These are phyloP conservation scores for Phellinidium pouzarii DNA, from an alignment of 1,284 basidiomycete species.

Conservation along the genomic window DNA sequence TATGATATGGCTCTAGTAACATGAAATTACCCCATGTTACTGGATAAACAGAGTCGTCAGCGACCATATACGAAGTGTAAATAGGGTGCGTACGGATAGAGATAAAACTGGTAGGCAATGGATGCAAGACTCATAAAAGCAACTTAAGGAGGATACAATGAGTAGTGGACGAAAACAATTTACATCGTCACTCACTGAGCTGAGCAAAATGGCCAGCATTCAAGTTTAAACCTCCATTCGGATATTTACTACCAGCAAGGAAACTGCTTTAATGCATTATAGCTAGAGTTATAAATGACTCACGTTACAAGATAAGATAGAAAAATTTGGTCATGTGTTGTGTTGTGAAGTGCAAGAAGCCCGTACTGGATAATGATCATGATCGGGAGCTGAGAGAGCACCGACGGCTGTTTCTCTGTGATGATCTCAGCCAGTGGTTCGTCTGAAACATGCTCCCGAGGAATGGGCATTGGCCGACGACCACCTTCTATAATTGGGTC, in stretches of 20 bases:
- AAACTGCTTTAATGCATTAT: conserved; percentile 1
- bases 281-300: conserved; percentile 27
- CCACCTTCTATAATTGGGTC: conserved; percentile 48
- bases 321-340: conserved; percentile 83
- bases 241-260: conserved; percentile 47
- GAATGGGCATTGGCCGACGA: conserved; percentile 14
- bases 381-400: conserved; percentile 60
- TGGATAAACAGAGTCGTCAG: background rate
- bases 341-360: conserved; percentile 68
- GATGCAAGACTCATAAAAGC: conserved; percentile 77
- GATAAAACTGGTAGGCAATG: conserved; percentile 76
- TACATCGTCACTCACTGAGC: conserved; percentile 45
- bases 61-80: conserved; percentile 19
- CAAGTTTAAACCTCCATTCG: conserved; percentile 65
- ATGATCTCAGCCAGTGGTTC: conserved; percentile 28
- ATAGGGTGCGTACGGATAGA: conserved; percentile 66
- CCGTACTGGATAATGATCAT: conserved; percentile 76
- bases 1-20: background rate
- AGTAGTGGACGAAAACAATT: conserved; percentile 10
- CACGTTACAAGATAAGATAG: conserved; percentile 78
- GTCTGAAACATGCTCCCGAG: conserved; percentile 16
- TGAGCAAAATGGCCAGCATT: conserved; percentile 79
- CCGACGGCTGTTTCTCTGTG: conserved; percentile 48
- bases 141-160: conserved; percentile 38
- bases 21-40: background rate